A percentile compares a stretch with the other conserved stretches of the same genome.
These are phyloP conservation scores for Bimuria novae-zelandiae DNA, from an alignment of 2,329 filamentous ascomycete genomes.

Conservation along the genomic window DNA sequence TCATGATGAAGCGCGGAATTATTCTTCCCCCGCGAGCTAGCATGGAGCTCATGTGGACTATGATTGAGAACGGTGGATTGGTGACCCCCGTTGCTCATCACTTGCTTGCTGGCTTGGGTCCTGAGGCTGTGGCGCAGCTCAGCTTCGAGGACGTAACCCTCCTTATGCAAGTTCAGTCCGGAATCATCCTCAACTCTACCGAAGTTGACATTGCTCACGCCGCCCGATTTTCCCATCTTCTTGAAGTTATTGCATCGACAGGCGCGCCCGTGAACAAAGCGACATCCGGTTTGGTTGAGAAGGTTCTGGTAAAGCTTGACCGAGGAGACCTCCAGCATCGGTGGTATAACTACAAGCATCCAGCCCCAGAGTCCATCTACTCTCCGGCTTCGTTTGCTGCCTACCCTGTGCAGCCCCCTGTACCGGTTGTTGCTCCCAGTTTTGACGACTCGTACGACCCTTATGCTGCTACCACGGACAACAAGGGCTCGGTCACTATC, in stretches of 20 bases:
- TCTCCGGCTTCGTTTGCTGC: slow-evolving; percentile 58
- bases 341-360: slow-evolving; percentile 64
- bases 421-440: slow-evolving; percentile 61
- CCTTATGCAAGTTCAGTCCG: slow-evolving; percentile 63
- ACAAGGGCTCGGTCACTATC: slow-evolving; percentile 89
- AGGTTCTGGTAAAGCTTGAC: slow-evolving; percentile 60
- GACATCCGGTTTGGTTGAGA: slow-evolving; percentile 62
- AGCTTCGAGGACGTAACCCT: slow-evolving; percentile 59
- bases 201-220: slow-evolving; percentile 61
- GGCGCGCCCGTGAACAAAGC: slow-evolving; percentile 59
- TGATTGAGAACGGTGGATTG: slow-evolving; percentile 68
- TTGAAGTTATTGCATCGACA: slow-evolving; percentile 61
- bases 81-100: slow-evolving; percentile 64
- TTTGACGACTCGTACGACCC: slow-evolving; percentile 88
- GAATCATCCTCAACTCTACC: slow-evolving; percentile 53
- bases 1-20: slow-evolving; percentile 59
- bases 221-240: slow-evolving; percentile 64
- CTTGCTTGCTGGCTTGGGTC: slow-evolving; percentile 63
- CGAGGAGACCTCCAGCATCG: slow-evolving; percentile 54
- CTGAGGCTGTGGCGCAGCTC: slow-evolving; percentile 63
- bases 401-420: slow-evolving; percentile 52
- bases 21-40: slow-evolving; percentile 59
- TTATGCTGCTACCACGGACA: slow-evolving; percentile 87
- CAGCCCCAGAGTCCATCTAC: slow-evolving; percentile 48
- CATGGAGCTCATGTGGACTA: slow-evolving; percentile 65